Evolutionary conservation across 441 rosid genomes (phyloP), one percentile per base, ranked within the genome.

Genomic region (Populus hybrid): DNA sequence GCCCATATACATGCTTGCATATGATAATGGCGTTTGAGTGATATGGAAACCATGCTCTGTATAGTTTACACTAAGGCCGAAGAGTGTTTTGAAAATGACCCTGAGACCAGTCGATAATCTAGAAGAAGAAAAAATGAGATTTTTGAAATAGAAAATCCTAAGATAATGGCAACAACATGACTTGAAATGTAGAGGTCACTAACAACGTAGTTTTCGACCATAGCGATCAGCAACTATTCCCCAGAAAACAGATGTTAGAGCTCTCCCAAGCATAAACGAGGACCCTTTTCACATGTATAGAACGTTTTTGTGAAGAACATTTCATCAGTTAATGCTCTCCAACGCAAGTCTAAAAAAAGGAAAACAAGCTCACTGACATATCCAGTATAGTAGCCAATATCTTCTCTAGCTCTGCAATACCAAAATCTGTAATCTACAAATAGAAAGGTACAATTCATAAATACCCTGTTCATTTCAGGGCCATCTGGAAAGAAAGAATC

Each of bases 181-280:
- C 26, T 36, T 36, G 40, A 36, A 36, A 36, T 36, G 40, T 36
- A 36, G 40, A 36, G 65, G 64, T 73, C 61, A 88, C 98, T 89
- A 76, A 94, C 99, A 93, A 92, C 76, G 96, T 2, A 98, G 99
- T 74, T 91, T 93, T 86, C 97, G 88, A 75, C 99, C 99, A 74
- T 88, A 88, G 67, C 92, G 94, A 84, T 93, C 99, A 10, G 98
- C 90, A 33, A 95, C 75, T 6, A 93, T 8, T 77, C 98, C 98
- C 97, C 99, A 95, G 3, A 86, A 4, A 24, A 90, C 89, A 31
- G 99, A 95, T 35, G 99, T 93, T 75, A 88, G 82, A 35, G 93
- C 92, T 88, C 98, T 84, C 2, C 98, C 99, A 33, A 92, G 83
- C 99, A 93, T 92, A 76, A 83, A 95, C 29, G 99, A 76, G 69